These are phyloP conservation scores for Epichloe scottii DNA, from an alignment of 2,329 filamentous ascomycete species.

Conservation along the genomic window DNA sequence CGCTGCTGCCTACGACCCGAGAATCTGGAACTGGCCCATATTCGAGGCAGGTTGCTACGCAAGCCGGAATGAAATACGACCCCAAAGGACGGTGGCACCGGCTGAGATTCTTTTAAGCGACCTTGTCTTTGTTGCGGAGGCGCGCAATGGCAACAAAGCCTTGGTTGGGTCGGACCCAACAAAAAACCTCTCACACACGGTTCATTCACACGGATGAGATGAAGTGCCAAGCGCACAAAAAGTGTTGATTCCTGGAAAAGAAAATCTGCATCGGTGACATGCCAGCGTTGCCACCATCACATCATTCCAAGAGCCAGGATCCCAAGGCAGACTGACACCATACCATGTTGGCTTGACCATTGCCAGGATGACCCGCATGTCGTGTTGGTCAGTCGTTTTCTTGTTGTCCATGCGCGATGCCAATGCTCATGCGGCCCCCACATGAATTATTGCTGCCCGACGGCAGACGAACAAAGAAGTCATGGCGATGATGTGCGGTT, in stretches of 20 bases:
- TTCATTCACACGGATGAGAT: neutral
- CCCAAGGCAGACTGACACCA: neutral
- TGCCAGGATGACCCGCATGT: neutral
- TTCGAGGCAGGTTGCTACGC: neutral
- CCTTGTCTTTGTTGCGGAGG: too few relatives aligned
- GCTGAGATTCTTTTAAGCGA: too few relatives aligned
- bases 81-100: too few relatives aligned
- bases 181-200: too few relatives aligned
- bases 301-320: neutral
- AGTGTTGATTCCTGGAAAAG: neutral
- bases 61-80: neutral
- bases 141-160: too few relatives aligned
- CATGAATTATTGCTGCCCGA: too few relatives aligned
- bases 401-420: neutral
- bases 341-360: neutral
- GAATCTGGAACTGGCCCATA: neutral
- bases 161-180: too few relatives aligned
- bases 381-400: neutral
- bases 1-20: neutral
- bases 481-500: neutral
- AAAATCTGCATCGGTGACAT: slow-evolving; percentile 1
- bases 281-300: neutral
- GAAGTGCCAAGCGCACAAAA: neutral
- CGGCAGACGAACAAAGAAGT: neutral
- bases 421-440: too few relatives aligned